Percentiles rank a stretch among this genome's conserved stretches.
Conservation (phyloP, 441 rosid genomes). For the Croton setiger region DNA sequence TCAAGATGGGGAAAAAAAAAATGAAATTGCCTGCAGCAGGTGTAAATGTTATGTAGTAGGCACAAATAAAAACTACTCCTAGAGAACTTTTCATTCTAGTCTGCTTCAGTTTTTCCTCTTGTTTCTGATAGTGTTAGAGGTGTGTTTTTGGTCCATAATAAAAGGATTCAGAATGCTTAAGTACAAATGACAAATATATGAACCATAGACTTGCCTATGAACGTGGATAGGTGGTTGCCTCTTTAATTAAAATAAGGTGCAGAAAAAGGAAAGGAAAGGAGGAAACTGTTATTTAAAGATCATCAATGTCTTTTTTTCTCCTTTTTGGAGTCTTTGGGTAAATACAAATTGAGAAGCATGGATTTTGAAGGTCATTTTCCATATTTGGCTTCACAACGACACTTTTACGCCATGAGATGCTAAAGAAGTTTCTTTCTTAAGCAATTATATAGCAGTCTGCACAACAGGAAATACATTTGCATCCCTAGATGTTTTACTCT, state of each 20-base stretch:
- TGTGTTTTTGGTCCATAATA: neutral
- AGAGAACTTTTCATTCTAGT: neutral
- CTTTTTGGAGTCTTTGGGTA: neutral
- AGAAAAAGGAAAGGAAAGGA: neutral
- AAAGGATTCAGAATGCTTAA: neutral
- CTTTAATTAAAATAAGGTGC: neutral
- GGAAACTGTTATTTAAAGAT: neutral
- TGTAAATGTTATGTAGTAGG: neutral
- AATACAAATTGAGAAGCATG: neutral
- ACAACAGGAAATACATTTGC: neutral
- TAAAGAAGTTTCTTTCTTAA: neutral
- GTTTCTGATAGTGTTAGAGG: neutral
- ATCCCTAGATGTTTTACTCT: neutral
- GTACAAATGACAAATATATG: neutral
- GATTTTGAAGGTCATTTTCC: neutral
- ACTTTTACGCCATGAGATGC: neutral
- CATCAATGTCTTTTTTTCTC: neutral
- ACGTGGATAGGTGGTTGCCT: neutral
- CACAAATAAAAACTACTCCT: neutral
- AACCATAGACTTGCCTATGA: neutral
- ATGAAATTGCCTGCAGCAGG: conserved; percentile 8
- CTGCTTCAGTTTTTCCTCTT: neutral
- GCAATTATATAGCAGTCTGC: neutral
- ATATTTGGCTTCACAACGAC: neutral
- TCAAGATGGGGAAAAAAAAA: conserved; percentile 2